Percentiles rank a stretch among this genome's conserved stretches.
These are phyloP conservation scores for Hylodesmum podocarpum DNA, from an alignment of 306 rosid genomes.

Conservation along the genomic window DNA sequence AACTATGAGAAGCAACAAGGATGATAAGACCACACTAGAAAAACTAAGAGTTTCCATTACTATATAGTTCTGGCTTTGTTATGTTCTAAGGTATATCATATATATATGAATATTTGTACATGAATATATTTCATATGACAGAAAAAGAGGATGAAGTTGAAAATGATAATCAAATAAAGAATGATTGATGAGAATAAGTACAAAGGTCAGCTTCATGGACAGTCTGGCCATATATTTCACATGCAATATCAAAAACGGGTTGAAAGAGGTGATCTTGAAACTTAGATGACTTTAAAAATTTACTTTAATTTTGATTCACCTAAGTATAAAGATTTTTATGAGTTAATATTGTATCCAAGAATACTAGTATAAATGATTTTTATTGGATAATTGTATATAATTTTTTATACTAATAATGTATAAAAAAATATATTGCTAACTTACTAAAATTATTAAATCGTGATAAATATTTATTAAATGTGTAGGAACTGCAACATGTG, in stretches of 20 bases:
- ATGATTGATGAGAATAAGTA: slow-evolving; percentile 4
- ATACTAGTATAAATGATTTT: no score
- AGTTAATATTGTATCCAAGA: background rate
- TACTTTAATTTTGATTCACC: background rate
- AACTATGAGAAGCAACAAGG: slow-evolving; percentile 2
- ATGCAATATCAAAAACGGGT: background rate
- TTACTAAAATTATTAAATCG: no score
- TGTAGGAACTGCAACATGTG: no score
- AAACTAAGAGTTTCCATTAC: slow-evolving; percentile 8
- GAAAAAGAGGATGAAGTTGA: slow-evolving; percentile 4
- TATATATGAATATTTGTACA: background rate
- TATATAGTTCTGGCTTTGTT: no score
- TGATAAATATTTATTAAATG: no score
- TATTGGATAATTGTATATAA: no score
- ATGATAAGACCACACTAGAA: background rate
- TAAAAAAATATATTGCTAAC: no score
- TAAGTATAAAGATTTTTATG: background rate
- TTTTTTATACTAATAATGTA: no score
- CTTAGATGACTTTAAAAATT: background rate
- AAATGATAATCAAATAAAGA: background rate
- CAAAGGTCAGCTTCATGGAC: slow-evolving; percentile 21
- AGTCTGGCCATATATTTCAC: slow-evolving; percentile 32
- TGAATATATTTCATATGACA: background rate
- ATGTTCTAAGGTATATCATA: background rate
- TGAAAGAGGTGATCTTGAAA: slow-evolving; percentile 12